Base-by-base conservation (phyloP, 306 rosid genomes). In the Fragaria vesca region DNA sequence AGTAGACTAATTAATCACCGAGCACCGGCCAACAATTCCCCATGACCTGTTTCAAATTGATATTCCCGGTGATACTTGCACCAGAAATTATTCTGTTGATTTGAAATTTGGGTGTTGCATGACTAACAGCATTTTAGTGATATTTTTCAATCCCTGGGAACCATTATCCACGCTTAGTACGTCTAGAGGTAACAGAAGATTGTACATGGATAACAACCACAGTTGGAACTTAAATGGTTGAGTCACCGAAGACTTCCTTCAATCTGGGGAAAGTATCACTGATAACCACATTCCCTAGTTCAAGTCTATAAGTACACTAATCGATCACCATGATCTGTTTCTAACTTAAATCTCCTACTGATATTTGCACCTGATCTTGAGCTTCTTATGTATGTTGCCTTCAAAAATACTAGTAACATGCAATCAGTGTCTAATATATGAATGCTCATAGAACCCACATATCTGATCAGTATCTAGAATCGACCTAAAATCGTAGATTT, bases 381-480 rank as follows among this genome's bases (percentile, higher is more conserved):
- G 1, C 13, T 45, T 10, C 48, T 45, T 10, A 45, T 45, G 48
- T 45, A 51, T 51, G 20, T 28, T 12, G 18, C 12, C 18, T 12
- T 0, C 13, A 5, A 61, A 13, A 61, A 4, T 26, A 12, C 12
- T 6, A 10, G 18, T 28, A 61, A 30, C 67, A 28, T 18, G 60
- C 42, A 38, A 38, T 5, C 7, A 38, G 42, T 38, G 42, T 38
- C 6, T 36, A 38, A 38, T 38, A 38, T 38, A 60, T 60, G 66
- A 24, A 60, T 60, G 66, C 17, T 60, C 66, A 26, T 60, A 9
- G 34, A 58, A 38, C 67, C 67, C 40, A 62, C 67, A 62, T 62
- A 12, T 24, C 32, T 58, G 66, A 60, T 26, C 15, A 26, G 18
- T 24, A 24, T 60, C 11, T 60, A 60, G 17, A 9, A 60, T 11